phyloP scores from a whole-genome alignment of 202 grass and related monocot species.

The Panicum hallii region DNA sequence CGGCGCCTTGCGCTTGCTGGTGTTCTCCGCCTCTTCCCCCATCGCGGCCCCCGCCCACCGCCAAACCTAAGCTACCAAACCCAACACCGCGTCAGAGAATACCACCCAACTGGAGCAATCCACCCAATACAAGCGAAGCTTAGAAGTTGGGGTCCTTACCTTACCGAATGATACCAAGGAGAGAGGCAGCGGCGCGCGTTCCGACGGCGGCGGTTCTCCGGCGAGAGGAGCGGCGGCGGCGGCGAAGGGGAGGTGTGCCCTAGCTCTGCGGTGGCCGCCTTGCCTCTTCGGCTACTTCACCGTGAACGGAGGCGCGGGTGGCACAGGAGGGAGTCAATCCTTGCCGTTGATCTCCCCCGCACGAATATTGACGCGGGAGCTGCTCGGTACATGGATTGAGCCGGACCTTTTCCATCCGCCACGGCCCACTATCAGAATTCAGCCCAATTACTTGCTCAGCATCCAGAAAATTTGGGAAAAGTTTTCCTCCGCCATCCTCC shows the following conservation, averaged over 20 bases:
- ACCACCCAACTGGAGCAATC: not conserved
- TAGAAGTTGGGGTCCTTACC: not conserved
- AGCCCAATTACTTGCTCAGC: not conserved
- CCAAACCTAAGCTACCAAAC: not conserved
- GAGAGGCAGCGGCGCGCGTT: not conserved
- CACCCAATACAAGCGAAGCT: not conserved
- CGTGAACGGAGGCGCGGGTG: not conserved
- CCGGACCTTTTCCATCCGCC: not conserved
- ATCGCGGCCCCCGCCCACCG: not conserved
- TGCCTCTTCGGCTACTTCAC: constrained; percentile 20
- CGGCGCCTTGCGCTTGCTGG: constrained; percentile 68
- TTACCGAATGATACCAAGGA: too few species aligned
- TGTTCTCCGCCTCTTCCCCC: constrained; percentile 59
- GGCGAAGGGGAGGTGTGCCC: not conserved
- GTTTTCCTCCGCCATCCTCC: not conserved
- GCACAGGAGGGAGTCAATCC: not conserved
- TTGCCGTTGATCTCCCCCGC: not conserved
- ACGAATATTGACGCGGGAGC: not conserved
- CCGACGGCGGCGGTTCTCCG: not conserved
- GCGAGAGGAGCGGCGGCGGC: not conserved
- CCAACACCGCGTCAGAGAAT: constrained; percentile 1
- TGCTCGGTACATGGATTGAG: not conserved
- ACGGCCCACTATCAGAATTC: not conserved
- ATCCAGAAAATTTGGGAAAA: not conserved
- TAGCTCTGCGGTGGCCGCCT: constrained; percentile 4